Conservation (phyloP, 2,329 filamentous ascomycete genomes). For the Venturia nashicola region DNA sequence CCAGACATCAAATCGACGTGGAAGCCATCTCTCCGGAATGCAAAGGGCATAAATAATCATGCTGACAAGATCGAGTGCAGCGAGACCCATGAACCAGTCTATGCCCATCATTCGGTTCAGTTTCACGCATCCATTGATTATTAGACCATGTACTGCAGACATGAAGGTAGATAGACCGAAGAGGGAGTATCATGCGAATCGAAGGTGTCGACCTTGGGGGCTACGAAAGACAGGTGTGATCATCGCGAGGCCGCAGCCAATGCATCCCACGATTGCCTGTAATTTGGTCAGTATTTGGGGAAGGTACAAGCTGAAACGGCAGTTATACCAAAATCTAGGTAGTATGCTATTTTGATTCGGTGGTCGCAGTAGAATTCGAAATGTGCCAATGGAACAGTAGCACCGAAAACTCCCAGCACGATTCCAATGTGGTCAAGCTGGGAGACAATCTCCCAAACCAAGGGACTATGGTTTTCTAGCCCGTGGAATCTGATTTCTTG, state of each 20-base stretch:
- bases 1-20: slow-evolving; percentile 77
- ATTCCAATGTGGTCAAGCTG: slow-evolving; percentile 94
- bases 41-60: slow-evolving; percentile 77
- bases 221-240: slow-evolving; percentile 75
- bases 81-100: slow-evolving; percentile 68
- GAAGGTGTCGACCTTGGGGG: slow-evolving; percentile 69
- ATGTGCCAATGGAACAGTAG: slow-evolving; percentile 70
- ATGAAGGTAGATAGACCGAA: slow-evolving; percentile 77
- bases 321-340: slow-evolving; percentile 57
- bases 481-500: slow-evolving; percentile 60
- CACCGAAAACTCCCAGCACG: slow-evolving; percentile 79
- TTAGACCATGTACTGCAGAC: slow-evolving; percentile 66
- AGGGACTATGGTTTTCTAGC: slow-evolving; percentile 70
- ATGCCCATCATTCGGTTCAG: slow-evolving; percentile 67
- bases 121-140: slow-evolving; percentile 51
- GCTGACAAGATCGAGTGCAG: slow-evolving; percentile 71
- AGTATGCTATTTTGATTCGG: slow-evolving; percentile 55
- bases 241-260: slow-evolving; percentile 59
- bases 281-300: neutral
- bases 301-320: neutral
- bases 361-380: slow-evolving; percentile 50
- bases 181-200: slow-evolving; percentile 78
- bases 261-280: slow-evolving; percentile 53
- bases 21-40: slow-evolving; percentile 68
- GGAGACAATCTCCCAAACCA: slow-evolving; percentile 73